Conservation (phyloP, 805 yeast genomes). For the Nakazawaea anatomiae region DNA sequence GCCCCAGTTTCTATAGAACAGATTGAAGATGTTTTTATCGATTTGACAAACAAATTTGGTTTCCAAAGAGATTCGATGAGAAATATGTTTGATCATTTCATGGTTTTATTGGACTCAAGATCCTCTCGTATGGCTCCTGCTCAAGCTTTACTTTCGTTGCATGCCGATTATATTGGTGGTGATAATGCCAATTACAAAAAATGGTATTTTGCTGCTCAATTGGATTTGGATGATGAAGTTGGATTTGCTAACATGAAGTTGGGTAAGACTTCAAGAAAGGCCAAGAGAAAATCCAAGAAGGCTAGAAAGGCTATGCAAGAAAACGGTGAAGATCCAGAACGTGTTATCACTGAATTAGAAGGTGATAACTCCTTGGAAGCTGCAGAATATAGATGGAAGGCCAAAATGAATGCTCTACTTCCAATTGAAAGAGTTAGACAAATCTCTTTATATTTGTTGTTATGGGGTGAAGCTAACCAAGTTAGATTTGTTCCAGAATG, state of each 20-base stretch:
- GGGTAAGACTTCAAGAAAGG: conserved; percentile 79
- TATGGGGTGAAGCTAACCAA: conserved; percentile 92
- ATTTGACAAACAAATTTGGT: conserved; percentile 77
- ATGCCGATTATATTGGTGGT: conserved; percentile 87
- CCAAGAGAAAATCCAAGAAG: conserved; percentile 75
- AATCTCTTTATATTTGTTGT: conserved; percentile 63
- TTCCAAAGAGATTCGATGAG: conserved; percentile 92
- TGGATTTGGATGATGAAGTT: conserved; percentile 77
- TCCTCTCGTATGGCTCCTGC: conserved; percentile 87
- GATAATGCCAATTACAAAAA: conserved; percentile 79
- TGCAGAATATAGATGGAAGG: conserved; percentile 79
- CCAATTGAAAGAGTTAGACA: conserved; percentile 82
- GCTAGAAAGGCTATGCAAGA: conserved; percentile 65
- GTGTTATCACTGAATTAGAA: conserved; percentile 56
- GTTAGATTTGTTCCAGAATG: conserved; percentile 90
- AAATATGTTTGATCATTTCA: conserved; percentile 83
- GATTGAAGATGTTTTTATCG: conserved; percentile 82
- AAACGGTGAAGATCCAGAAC: conserved; percentile 56
- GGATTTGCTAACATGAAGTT: conserved; percentile 79
- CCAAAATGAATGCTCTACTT: conserved; percentile 63
- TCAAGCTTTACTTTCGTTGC: conserved; percentile 75
- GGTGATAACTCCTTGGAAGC: conserved; percentile 85
- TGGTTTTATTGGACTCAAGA: conserved; percentile 78
- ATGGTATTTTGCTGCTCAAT: conserved; percentile 87
- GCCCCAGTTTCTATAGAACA: conserved; percentile 82